Evolutionary conservation across 2,329 filamentous ascomycete genomes (phyloP), one percentile per base, ranked within the genome.

Genomic region (Cryphonectria carpinicola): DNA sequence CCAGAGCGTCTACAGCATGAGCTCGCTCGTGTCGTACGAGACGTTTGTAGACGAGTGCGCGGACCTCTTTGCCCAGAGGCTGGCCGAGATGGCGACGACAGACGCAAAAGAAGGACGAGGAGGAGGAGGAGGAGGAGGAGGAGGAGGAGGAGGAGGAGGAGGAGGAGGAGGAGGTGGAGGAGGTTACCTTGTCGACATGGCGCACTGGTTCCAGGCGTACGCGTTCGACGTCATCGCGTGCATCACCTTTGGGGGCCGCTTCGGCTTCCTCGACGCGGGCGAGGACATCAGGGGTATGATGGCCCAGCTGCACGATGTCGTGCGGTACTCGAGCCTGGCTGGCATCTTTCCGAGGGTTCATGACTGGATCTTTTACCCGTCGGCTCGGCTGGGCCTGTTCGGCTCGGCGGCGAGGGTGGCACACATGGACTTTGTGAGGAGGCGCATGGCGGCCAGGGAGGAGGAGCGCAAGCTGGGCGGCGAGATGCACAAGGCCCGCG

Each of bases 181-280:
- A 0, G 22, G 32, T 4, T 32, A 77, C 4, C 67, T 71, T 0
- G 73, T 87, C 3, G 79, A 88, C 71, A 72, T 85, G 56, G 74
- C 75, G 4, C 77, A 81, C 64, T 84, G 81, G 80, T 76, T 85
- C 39, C 84, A 85, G 71, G 85, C 79, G 72, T 86, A 82, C 68
- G 84, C 83, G 0, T 85, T 85, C 58, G 84, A 87, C 65, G 84
- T 87, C 1, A 86, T 88, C 41, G 85, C 84, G 0, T 80, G 84
- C 52, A 84, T 88, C 25, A 86, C 84, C 0, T 79, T 77, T 54
- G 81, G 76, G 17, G 76, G 75, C 3, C 74, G 76, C 0, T 80
- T 82, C 73, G 85, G 84, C 0, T 85, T 87, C 68, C 76, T 87
- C 0, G 82, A 86, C 35, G 68, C 74, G 10, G 85, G 84, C 0